phyloP scores from a whole-genome alignment of 2,329 filamentous ascomycete species.

The Trichoderma koningiopsis region DNA sequence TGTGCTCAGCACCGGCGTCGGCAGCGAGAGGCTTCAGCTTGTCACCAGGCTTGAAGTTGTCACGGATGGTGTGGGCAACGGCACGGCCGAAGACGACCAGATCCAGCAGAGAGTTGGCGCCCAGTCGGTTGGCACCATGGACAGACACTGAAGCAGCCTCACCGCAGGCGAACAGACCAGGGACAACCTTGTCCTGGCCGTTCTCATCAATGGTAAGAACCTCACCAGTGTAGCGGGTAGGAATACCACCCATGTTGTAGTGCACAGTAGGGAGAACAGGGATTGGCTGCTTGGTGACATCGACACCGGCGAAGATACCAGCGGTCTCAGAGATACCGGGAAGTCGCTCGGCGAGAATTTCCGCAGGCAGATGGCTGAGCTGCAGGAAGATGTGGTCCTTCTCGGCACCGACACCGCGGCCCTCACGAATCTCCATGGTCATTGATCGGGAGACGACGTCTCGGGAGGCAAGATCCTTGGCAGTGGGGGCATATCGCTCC shows the following conservation, averaged over 20 bases:
- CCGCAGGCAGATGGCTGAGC: conserved; percentile 89
- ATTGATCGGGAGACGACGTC: conserved; percentile 97
- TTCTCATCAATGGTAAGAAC: conserved; percentile 84
- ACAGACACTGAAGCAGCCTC: conserved; percentile 98
- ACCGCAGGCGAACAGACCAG: conserved; percentile 93
- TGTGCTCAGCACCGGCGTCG: conserved; percentile 86
- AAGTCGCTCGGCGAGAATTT: conserved; percentile 92
- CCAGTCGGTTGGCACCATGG: conserved; percentile 95
- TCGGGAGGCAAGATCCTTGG: conserved; percentile 94
- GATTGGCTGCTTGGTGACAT: conserved; percentile 95
- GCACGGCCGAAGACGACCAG: conserved; percentile 97
- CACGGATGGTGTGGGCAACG: conserved; percentile 94
- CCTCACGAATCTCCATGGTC: conserved; percentile 97
- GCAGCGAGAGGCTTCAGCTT: conserved; percentile 78
- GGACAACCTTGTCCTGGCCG: conserved; percentile 90
- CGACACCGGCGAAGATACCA: conserved; percentile 94
- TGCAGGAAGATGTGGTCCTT: conserved; percentile 99
- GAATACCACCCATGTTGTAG: conserved; percentile 99
- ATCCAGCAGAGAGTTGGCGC: conserved; percentile 97
- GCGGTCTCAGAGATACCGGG: conserved; percentile 98
- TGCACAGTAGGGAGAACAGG: conserved; percentile 95
- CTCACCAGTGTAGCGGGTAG: conserved; percentile 95
- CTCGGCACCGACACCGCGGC: conserved; percentile 92
- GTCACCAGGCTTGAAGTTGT: conserved; percentile 84
- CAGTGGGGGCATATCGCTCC: conserved; percentile 96